Conservation (phyloP, 371 early-diverging fungal genomes). For the Amoeboaphelidium occidentale region DNA sequence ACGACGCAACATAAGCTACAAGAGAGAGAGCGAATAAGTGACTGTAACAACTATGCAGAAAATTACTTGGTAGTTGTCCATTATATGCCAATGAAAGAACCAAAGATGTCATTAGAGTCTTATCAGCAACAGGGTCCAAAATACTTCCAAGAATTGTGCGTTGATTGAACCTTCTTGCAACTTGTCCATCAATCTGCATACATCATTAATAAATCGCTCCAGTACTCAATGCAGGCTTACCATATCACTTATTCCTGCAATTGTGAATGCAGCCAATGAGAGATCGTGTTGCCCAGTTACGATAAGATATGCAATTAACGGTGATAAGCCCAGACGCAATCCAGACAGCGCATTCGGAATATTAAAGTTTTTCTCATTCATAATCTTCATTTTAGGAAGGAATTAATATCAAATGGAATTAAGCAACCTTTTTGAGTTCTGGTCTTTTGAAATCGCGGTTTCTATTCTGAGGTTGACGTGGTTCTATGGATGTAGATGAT, state of each 20-base stretch:
- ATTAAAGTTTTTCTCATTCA: neutral
- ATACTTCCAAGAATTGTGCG: constrained; percentile 65
- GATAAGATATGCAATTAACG: neutral
- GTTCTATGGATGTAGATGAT: no score
- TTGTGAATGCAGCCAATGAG: neutral
- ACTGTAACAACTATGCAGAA: no score
- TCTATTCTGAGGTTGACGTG: no score
- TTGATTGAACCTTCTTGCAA: constrained; percentile 67
- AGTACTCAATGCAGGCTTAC: neutral
- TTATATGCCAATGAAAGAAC: constrained; percentile 49
- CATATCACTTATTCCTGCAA: neutral
- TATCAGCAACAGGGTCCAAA: constrained; percentile 90
- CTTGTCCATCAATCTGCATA: constrained; percentile 56
- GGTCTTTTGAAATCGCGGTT: no score
- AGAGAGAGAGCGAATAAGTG: neutral
- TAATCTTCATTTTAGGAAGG: neutral
- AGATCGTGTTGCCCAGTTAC: neutral
- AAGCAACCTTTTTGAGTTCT: no score
- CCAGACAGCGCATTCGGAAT: neutral
- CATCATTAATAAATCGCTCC: no score
- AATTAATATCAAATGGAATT: no score
- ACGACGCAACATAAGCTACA: constrained; percentile 22
- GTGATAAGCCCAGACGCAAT: neutral
- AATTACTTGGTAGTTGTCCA: constrained; percentile 47
- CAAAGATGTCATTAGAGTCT: constrained; percentile 71